Percentiles rank a stretch among this genome's conserved stretches.
These are phyloP conservation scores for Trichoderma asperellum DNA, from an alignment of 2,329 filamentous ascomycete genomes.

Conservation along the genomic window DNA sequence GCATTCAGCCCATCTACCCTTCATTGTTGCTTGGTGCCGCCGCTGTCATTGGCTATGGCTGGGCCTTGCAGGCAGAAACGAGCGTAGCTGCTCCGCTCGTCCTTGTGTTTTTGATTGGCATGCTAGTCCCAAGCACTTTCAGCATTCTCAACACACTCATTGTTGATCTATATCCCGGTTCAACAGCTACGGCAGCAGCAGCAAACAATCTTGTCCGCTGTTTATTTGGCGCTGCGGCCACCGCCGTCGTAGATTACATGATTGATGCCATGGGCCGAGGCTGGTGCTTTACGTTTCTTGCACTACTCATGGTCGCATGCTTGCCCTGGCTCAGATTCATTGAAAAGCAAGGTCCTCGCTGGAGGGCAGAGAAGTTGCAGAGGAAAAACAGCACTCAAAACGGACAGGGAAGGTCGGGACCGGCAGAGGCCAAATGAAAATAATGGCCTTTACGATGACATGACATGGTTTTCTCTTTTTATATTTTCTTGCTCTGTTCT, in stretches of 20 bases:
- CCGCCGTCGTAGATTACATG: slow-evolving; percentile 63
- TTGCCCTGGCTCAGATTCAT: slow-evolving; percentile 56
- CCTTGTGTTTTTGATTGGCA: slow-evolving; percentile 60
- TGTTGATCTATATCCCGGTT: slow-evolving; percentile 64
- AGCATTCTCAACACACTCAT: slow-evolving; percentile 66
- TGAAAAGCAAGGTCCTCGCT: slow-evolving; percentile 52
- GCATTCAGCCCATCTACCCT: slow-evolving; percentile 59
- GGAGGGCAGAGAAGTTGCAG: slow-evolving; percentile 55
- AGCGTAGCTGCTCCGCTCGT: slow-evolving; percentile 60
- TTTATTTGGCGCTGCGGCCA: slow-evolving; percentile 61
- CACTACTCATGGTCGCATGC: slow-evolving; percentile 52
- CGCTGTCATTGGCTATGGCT: slow-evolving; percentile 60
- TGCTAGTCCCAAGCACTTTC: slow-evolving; percentile 64
- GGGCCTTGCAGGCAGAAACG: slow-evolving; percentile 56
- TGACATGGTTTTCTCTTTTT: background rate
- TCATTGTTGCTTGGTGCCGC: slow-evolving; percentile 58
- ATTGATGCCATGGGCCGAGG: slow-evolving; percentile 60
- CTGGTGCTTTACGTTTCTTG: slow-evolving; percentile 65
- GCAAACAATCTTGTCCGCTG: slow-evolving; percentile 68
- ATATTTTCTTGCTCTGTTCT: background rate
- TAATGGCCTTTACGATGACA: slow-evolving; percentile 5
- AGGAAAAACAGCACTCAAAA: slow-evolving; percentile 37
- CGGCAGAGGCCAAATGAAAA: background rate
- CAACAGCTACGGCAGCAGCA: slow-evolving; percentile 65
- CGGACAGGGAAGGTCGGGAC: background rate